Conservation (phyloP, 2,329 filamentous ascomycete genomes). For the Penicillium sp. region DNA sequence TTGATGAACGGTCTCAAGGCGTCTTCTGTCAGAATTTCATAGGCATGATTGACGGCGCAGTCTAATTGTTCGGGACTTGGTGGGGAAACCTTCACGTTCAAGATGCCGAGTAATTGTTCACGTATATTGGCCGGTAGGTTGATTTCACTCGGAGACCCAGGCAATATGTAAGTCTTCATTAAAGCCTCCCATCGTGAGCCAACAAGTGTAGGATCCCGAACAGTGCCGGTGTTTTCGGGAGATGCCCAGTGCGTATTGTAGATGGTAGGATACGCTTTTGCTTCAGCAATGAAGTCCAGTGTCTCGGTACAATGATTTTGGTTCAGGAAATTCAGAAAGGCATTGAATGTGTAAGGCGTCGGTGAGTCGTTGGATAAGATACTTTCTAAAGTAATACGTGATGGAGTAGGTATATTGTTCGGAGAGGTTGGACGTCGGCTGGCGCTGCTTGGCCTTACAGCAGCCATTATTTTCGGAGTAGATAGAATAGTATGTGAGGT, state of each 20-base stretch:
- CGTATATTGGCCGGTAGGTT: slow-evolving; percentile 2
- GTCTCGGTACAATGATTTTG: slow-evolving; percentile 4
- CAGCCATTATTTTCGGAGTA: not conserved
- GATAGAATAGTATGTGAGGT: not conserved
- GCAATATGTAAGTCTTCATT: slow-evolving; percentile 1
- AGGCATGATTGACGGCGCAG: slow-evolving; percentile 3
- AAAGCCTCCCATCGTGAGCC: slow-evolving; percentile 1
- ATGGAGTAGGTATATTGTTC: not conserved
- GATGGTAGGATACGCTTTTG: not conserved
- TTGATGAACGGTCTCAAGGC: slow-evolving; percentile 2
- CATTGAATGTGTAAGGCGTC: slow-evolving; percentile 1
- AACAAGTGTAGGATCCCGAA: not conserved
- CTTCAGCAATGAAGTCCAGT: slow-evolving; percentile 2
- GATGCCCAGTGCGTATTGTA: not conserved
- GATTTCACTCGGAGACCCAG: slow-evolving; percentile 2
- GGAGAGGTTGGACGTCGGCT: not conserved
- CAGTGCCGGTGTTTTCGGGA: not conserved
- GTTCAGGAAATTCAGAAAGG: not conserved
- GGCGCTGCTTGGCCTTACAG: not conserved
- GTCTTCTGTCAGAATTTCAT: slow-evolving; percentile 3
- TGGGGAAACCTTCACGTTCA: not conserved
- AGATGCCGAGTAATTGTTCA: not conserved
- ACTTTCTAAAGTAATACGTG: slow-evolving; percentile 1
- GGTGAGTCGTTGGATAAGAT: not conserved
- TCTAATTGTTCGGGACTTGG: slow-evolving; percentile 3